Conservation (phyloP, 225 moss, liverwort and hornwort species). For the Climacium dendroides region DNA sequence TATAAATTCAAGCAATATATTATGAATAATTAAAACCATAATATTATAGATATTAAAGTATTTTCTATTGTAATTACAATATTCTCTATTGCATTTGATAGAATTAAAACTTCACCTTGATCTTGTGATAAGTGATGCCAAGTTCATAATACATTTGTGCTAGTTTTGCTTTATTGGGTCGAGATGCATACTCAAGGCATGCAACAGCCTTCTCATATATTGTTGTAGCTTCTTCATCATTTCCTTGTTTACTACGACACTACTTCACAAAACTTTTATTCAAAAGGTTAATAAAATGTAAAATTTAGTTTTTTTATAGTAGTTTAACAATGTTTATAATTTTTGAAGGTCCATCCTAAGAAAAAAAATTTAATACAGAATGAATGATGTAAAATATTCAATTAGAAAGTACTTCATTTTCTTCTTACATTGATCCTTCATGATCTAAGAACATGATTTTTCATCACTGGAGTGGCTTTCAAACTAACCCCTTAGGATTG, state of each 20-base stretch:
- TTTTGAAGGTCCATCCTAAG: too few species aligned
- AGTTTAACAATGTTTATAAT: background rate
- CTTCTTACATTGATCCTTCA: background rate
- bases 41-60: background rate
- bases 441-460: background rate
- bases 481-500: too few species aligned
- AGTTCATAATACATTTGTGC: conserved; percentile 72
- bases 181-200: conserved; percentile 27
- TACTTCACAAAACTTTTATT: background rate
- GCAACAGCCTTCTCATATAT: conserved; percentile 46
- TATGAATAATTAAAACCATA: background rate
- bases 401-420: background rate
- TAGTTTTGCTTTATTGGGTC: conserved; percentile 39
- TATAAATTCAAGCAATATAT: background rate
- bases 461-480: background rate
- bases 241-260: conserved; percentile 63
- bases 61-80: background rate
- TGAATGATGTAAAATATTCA: background rate
- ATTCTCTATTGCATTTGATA: background rate
- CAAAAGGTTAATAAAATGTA: background rate
- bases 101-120: conserved; percentile 17
- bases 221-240: conserved; percentile 35
- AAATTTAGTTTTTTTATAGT: too few species aligned
- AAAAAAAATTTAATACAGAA: too few species aligned
- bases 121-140: conserved; percentile 47